Conservation (phyloP, 1,284 basidiomycete species). For the Porphyrellus sp. region DNA sequence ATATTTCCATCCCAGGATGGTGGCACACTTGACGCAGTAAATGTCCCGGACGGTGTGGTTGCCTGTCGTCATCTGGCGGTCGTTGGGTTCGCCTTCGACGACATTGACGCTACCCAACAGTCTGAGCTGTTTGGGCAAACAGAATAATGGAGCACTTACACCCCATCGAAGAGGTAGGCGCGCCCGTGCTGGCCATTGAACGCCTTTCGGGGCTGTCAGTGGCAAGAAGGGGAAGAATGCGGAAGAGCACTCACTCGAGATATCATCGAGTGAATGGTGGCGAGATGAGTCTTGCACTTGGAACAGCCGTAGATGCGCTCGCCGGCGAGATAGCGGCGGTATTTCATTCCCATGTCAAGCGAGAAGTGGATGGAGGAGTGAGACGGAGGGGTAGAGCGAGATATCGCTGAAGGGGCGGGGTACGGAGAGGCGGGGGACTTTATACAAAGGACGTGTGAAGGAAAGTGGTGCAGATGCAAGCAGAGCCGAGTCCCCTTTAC, state of each 20-base stretch:
- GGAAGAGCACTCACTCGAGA: slow-evolving; percentile 66
- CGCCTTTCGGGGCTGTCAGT: slow-evolving; percentile 49
- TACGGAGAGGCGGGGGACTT: slow-evolving; percentile 19
- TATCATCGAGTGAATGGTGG: slow-evolving; percentile 89
- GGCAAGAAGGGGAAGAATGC: background rate
- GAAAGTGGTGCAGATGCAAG: slow-evolving; percentile 7
- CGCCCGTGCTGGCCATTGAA: slow-evolving; percentile 95
- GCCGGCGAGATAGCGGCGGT: slow-evolving; percentile 84
- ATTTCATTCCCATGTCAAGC: slow-evolving; percentile 77
- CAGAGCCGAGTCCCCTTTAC: slow-evolving; percentile 27
- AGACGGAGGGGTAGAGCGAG: background rate
- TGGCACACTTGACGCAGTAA: slow-evolving; percentile 85
- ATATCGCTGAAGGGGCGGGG: background rate
- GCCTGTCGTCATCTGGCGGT: slow-evolving; percentile 95
- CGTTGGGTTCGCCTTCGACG: slow-evolving; percentile 81
- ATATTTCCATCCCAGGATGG: slow-evolving; percentile 95
- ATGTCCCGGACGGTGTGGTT: slow-evolving; percentile 95
- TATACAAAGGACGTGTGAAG: slow-evolving; percentile 35
- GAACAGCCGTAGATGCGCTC: slow-evolving; percentile 90
- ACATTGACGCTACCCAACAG: slow-evolving; percentile 74
- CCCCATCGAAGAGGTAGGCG: slow-evolving; percentile 89
- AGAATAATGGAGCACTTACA: slow-evolving; percentile 55
- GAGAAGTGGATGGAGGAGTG: background rate
- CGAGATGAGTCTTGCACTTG: slow-evolving; percentile 89
- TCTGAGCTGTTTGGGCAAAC: slow-evolving; percentile 11